Conservation (phyloP, 768 basidiomycete genomes). For the button mushroom (Agaricus bisporus) region DNA sequence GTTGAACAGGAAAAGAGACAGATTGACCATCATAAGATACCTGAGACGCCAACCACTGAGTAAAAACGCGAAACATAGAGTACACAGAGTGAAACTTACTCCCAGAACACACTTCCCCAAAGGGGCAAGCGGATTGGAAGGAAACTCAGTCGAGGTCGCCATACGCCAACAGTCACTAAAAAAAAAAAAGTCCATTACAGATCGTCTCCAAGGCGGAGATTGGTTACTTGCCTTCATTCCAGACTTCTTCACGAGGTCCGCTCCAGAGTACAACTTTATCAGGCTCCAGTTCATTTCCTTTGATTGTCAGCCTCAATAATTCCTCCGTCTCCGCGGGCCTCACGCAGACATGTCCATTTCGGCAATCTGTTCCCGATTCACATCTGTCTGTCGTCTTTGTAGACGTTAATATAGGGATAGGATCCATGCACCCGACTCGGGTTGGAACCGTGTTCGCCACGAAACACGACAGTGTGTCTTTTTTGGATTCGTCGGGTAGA, state of each 20-base stretch:
- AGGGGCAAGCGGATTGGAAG: conserved; percentile 38
- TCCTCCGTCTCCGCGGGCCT: conserved; percentile 41
- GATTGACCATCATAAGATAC: conserved; percentile 57
- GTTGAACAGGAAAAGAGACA: conserved; percentile 81
- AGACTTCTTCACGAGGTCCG: conserved; percentile 60
- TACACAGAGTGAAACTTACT: conserved; percentile 35
- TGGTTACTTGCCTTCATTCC: conserved; percentile 47
- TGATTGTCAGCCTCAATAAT: conserved; percentile 52
- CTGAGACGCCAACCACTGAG: conserved; percentile 24
- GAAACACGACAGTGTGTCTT: conserved; percentile 37
- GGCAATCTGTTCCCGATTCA: conserved; percentile 27
- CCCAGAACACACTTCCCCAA: conserved; percentile 36
- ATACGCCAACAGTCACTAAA: conserved; percentile 47
- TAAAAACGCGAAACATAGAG: not conserved
- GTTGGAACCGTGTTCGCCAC: conserved; percentile 17
- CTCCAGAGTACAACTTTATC: conserved; percentile 61
- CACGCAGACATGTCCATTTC: conserved; percentile 39
- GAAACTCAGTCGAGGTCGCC: conserved; percentile 36
- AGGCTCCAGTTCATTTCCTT: conserved; percentile 11
- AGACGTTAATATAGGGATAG: conserved; percentile 43
- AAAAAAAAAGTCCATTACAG: not conserved
- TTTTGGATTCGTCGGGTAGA: conserved; percentile 10
- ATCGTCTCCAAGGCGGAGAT: not conserved
- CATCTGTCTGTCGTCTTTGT: conserved; percentile 33
- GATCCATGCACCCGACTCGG: conserved; percentile 48